Percentiles rank a stretch among this genome's conserved stretches.
These are phyloP conservation scores for Urochloa ruziziensis DNA, from an alignment of 176 grass and related monocot species.

Conservation along the genomic window DNA sequence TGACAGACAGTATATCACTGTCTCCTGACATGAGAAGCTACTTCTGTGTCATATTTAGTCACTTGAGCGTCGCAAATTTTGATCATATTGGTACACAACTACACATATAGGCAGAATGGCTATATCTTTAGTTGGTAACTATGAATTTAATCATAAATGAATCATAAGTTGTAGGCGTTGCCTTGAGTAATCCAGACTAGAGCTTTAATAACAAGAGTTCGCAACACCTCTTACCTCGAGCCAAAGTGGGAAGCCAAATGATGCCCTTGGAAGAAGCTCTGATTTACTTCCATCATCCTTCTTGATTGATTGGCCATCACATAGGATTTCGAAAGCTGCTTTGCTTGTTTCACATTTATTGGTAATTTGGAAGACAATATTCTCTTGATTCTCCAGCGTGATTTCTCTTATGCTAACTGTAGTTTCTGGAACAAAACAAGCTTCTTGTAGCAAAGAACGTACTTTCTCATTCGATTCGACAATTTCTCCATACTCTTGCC, in stretches of 20 bases:
- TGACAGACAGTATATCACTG: background rate
- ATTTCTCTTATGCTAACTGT: constrained; percentile 73
- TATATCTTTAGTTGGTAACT: background rate
- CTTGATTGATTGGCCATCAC: constrained; percentile 65
- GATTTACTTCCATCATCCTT: constrained; percentile 57
- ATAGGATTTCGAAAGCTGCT: constrained; percentile 69
- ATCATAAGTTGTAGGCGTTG: background rate
- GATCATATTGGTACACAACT: background rate
- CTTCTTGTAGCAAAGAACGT: constrained; percentile 58
- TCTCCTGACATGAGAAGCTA: constrained; percentile 15
- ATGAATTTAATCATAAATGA: background rate
- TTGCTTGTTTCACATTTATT: constrained; percentile 70
- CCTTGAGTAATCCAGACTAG: background rate
- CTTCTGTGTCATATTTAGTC: background rate
- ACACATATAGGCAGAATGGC: background rate
- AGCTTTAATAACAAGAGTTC: background rate
- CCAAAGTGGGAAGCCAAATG: constrained; percentile 93
- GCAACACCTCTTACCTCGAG: constrained; percentile 64
- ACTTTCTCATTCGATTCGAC: constrained; percentile 66
- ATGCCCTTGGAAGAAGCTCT: constrained; percentile 63
- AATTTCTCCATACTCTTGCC: constrained; percentile 86
- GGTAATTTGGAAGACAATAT: constrained; percentile 62
- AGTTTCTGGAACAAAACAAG: constrained; percentile 70
- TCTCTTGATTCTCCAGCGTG: constrained; percentile 72
- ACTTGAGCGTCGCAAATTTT: background rate